Evolutionary conservation across 441 rosid genomes (phyloP).

Genomic region (Arabidopsis lyrata): DNA sequence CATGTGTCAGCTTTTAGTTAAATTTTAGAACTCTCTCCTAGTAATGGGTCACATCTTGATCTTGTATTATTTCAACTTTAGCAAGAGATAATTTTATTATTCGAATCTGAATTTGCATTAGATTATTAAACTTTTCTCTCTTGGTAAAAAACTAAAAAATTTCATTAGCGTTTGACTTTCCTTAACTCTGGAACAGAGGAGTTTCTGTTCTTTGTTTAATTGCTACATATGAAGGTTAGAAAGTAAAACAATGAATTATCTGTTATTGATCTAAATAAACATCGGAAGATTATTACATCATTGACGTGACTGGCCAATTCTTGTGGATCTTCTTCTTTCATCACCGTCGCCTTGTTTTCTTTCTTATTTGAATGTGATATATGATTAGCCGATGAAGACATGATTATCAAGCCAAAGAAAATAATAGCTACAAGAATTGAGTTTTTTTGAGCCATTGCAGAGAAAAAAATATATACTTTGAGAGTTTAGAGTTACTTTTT

Average conservation of each 20-base stretch:
- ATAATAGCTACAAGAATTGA: conserved; percentile 6
- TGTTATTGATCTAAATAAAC: background rate
- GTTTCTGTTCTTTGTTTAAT: background rate
- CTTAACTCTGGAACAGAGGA: background rate
- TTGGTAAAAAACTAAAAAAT: background rate
- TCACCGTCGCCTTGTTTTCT: background rate
- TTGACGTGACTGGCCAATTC: background rate
- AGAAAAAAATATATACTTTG: background rate
- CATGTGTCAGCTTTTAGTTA: conserved; percentile 10
- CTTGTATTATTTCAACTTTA: no score
- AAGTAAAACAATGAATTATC: background rate
- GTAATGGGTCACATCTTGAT: no score
- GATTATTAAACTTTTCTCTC: background rate
- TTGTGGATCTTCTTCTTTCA: conserved; percentile 11
- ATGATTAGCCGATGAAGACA: conserved; percentile 19
- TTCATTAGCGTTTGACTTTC: background rate
- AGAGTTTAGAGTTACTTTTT: background rate
- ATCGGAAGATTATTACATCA: background rate
- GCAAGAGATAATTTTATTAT: background rate
- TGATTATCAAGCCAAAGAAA: conserved; percentile 20
- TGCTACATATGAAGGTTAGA: background rate
- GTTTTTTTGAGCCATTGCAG: background rate
- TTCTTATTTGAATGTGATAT: background rate
- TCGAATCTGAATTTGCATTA: background rate
- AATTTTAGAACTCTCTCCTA: background rate